Evolutionary conservation across 2,329 filamentous ascomycete species (phyloP).

Genomic region (Neospermospora avenae): DNA sequence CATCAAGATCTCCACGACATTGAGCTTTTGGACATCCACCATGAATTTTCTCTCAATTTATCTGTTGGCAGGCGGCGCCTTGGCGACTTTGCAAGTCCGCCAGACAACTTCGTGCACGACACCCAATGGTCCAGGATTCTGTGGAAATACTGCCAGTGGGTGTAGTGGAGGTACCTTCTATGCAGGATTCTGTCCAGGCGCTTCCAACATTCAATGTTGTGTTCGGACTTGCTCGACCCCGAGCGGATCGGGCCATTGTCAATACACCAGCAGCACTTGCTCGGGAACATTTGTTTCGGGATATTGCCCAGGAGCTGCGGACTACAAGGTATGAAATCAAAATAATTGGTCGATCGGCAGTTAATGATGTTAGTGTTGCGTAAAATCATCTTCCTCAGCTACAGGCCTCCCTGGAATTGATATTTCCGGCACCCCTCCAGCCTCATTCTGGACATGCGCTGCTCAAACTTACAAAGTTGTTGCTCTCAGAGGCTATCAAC

Average conservation of each 20-base stretch:
- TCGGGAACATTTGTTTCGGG: neutral
- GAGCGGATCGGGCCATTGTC: neutral
- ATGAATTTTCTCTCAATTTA: neutral
- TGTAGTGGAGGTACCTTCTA: neutral
- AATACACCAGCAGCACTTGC: conserved; percentile 5
- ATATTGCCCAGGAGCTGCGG: neutral
- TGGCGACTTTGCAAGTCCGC: neutral
- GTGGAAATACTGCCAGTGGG: neutral
- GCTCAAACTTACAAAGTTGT: neutral
- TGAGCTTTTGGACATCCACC: neutral
- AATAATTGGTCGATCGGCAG: neutral
- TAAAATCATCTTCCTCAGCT: neutral
- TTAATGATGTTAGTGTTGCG: neutral
- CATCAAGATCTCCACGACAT: neutral
- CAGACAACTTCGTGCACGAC: conserved; percentile 6
- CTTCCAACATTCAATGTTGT: conserved; percentile 6
- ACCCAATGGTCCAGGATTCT: neutral
- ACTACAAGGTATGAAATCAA: neutral
- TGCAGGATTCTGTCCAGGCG: neutral
- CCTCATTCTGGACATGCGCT: conserved; percentile 6
- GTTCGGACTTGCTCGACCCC: conserved; percentile 4
- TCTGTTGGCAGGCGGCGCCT: neutral
- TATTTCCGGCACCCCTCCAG: neutral
- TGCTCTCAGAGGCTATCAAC: neutral
- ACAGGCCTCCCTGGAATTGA: neutral